Evolutionary conservation across 2,329 filamentous ascomycete genomes (phyloP).

Genomic region (Simplicillium sp.): DNA sequence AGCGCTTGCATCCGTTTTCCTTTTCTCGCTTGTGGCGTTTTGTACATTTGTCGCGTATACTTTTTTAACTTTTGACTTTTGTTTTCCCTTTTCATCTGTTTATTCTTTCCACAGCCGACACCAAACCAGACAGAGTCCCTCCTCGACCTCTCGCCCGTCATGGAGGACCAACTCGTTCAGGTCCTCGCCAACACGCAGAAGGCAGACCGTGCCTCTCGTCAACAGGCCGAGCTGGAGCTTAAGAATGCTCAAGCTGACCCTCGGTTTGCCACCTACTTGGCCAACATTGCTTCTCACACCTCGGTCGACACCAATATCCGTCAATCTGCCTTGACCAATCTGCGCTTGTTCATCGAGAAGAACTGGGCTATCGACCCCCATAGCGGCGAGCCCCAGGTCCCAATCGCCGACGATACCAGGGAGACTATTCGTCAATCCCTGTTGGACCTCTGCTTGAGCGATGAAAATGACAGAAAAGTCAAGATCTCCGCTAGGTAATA

Average conservation of each 20-base stretch:
- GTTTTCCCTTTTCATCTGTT: neutral
- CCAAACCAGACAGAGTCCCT: neutral
- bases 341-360: constrained; percentile 74
- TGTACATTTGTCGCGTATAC: neutral
- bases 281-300: constrained; percentile 69
- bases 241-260: constrained; percentile 58
- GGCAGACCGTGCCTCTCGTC: constrained; percentile 64
- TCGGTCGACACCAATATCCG: constrained; percentile 66
- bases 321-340: constrained; percentile 69
- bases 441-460: constrained; percentile 66
- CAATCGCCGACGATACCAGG: constrained; percentile 66
- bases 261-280: constrained; percentile 69
- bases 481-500: constrained; percentile 74
- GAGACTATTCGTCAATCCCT: constrained; percentile 62
- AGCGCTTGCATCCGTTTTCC: neutral
- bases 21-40: neutral
- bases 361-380: constrained; percentile 75
- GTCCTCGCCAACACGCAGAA: constrained; percentile 83
- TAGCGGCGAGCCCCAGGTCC: constrained; percentile 51
- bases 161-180: constrained; percentile 89
- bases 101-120: constrained; percentile 1
- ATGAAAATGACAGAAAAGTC: constrained; percentile 72
- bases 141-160: constrained; percentile 25
- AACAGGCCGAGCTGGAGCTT: constrained; percentile 78
- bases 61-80: no score